Base-by-base conservation (phyloP, 345 rosid genomes). In the Raphanus sativus region DNA sequence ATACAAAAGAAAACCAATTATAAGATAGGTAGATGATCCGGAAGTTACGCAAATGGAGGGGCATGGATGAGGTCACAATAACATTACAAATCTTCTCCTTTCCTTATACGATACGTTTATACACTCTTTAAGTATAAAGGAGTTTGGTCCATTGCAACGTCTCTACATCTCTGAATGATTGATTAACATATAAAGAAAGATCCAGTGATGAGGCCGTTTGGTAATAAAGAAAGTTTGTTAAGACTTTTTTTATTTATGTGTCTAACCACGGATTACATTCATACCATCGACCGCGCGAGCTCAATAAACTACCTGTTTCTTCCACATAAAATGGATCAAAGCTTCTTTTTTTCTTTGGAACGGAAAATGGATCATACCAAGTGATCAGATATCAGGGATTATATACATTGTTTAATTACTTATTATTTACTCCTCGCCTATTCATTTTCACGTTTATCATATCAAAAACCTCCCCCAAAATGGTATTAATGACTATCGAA, bases 1-100 rank as follows among this genome's bases (percentile, higher is more conserved):
- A 61, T 61, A 75, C 74, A 75, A 75, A 28, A 13, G 6, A 67
- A 9, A 74, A 56, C 62, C 62, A 67, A 75, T 67, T 8, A 76
- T 33, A 3, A 68, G 63, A 32, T 61, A 33, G 72, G 73, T 67
- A 30, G 68, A 75, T 76, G 55, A 48, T 50, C 80, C 74, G 74
- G 40, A 62, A 62, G 62, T 76, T 34, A 76, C 34, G 75, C 69
- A 34, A 52, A 60, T 54, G 75, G 80, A 32, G 69, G 69, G 80
- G 24, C 63, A 76, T 28, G 56, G 75, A 69, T 69, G 80, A 69
- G 70, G 80, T 76, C 80, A 67, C 67, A 40, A 28, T 10, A 28
- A 13, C 59, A 56, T 75, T 21, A 33, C 40, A 74, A 7, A 62
- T n/a, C 29, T 28, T n/a, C 52, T 8, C 30, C 6, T 59, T 68